Percentiles rank a stretch among this genome's conserved stretches.
phyloP scores from a whole-genome alignment of 352 stramenopile species.

The Hyaloperonospora arabidopsidis region DNA sequence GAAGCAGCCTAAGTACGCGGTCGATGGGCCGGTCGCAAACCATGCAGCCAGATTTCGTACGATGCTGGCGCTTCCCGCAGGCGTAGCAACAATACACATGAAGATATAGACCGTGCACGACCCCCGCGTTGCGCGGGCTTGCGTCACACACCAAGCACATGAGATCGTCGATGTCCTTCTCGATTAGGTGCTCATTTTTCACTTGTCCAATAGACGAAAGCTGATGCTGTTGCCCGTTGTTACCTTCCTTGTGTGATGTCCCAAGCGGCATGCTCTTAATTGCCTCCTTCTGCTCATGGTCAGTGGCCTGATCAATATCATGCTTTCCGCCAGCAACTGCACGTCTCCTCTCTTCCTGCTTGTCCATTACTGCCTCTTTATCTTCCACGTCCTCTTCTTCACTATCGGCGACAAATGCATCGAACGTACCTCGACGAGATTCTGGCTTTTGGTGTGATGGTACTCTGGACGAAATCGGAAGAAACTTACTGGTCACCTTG shows the following conservation, averaged over 20 bases:
- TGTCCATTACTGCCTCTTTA: constrained; percentile 33
- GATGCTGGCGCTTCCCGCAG: constrained; percentile 62
- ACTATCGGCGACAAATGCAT: constrained; percentile 57
- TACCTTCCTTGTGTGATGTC: constrained; percentile 20
- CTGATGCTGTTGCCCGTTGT: constrained; percentile 23
- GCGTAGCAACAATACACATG: constrained; percentile 78
- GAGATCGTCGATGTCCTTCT: constrained; percentile 49
- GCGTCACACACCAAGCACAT: constrained; percentile 60
- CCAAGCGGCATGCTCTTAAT: constrained; percentile 2
- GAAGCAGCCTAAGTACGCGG: constrained; percentile 60
- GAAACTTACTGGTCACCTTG: constrained; percentile 43
- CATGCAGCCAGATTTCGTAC: constrained; percentile 44
- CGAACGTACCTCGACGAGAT: constrained; percentile 42
- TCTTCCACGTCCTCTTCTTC: constrained; percentile 44
- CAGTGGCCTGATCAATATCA: constrained; percentile 19
- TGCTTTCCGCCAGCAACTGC: constrained; percentile 5
- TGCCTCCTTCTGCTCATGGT: constrained; percentile 19
- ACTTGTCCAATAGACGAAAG: constrained; percentile 3
- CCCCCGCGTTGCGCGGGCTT: constrained; percentile 49
- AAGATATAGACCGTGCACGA: constrained; percentile 73
- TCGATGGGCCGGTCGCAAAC: constrained; percentile 80
- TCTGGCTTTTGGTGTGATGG: constrained; percentile 3
- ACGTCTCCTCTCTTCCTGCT: constrained; percentile 19
- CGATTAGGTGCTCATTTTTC: constrained; percentile 10
- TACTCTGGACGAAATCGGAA: constrained; percentile 21